Evolutionary conservation across 106 monocot species (phyloP).

Genomic region (Acanthochlamys bracteata): DNA sequence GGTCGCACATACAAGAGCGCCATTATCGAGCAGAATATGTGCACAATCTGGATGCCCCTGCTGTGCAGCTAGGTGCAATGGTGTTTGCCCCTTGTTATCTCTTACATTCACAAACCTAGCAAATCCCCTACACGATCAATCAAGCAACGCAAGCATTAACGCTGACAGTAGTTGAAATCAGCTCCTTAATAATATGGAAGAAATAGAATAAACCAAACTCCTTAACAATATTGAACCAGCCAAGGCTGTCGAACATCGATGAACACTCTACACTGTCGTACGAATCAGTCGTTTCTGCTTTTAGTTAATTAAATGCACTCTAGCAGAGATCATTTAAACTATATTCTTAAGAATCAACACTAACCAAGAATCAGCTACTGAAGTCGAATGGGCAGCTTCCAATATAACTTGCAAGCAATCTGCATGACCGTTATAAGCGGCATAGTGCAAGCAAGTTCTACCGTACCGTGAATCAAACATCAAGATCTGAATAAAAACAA

Average conservation of each 20-base stretch:
- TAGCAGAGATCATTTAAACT: neutral
- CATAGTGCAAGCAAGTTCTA: conserved; percentile 87
- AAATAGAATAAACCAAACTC: neutral
- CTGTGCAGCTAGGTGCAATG: conserved; percentile 82
- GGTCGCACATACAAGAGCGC: conserved; percentile 72
- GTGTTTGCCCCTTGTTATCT: conserved; percentile 78
- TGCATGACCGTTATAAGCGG: conserved; percentile 75
- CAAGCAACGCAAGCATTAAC: neutral
- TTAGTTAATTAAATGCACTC: neutral
- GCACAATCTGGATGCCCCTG: conserved; percentile 47
- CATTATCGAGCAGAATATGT: conserved; percentile 68
- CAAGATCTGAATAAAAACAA: conserved; percentile 50
- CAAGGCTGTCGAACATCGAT: too few species aligned
- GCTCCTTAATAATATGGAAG: neutral
- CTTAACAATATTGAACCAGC: too few species aligned
- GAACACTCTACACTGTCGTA: too few species aligned
- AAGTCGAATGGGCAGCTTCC: conserved; percentile 46
- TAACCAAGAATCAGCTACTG: conserved; percentile 74
- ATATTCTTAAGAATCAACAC: neutral
- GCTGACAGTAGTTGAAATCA: neutral
- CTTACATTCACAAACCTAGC: conserved; percentile 90
- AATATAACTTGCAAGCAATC: conserved; percentile 79
- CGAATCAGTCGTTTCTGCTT: neutral
- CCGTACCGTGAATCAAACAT: conserved; percentile 77
- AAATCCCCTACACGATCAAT: conserved; percentile 59